Conservation (phyloP, 2,329 filamentous ascomycete genomes). For the Blastomyces silverae region DNA sequence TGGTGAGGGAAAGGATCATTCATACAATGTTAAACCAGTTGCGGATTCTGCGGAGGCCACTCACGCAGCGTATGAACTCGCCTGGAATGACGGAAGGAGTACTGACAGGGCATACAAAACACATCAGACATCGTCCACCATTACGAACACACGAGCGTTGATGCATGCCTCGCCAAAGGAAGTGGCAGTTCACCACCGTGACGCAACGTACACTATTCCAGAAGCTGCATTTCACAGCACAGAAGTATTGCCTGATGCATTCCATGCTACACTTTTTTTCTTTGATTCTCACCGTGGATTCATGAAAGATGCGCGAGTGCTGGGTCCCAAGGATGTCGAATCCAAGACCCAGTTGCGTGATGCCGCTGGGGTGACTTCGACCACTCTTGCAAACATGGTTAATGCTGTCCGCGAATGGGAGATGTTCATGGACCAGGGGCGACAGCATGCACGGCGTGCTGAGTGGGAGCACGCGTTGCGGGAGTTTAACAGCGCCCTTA, state of each 20-base stretch:
- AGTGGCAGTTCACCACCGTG: background rate
- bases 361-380: background rate
- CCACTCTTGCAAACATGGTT: conserved; percentile 1
- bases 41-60: background rate
- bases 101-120: background rate
- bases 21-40: background rate
- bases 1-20: background rate
- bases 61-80: background rate
- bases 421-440: background rate
- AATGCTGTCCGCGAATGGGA: conserved; percentile 1
- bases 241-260: background rate
- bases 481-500: background rate
- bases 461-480: conserved; percentile 2
- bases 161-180: background rate
- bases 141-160: background rate
- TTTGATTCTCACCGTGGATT: conserved; percentile 4
- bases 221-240: background rate
- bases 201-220: background rate
- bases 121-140: background rate
- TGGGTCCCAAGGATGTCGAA: background rate
- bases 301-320: background rate
- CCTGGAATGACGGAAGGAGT: background rate
- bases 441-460: background rate
- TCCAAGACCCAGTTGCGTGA: background rate
- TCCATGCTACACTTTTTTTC: conserved; percentile 2